A percentile compares a stretch with the other conserved stretches of the same genome.
These are phyloP conservation scores for Diaporthe sp. DNA, from an alignment of 2,329 filamentous ascomycete genomes.

Conservation along the genomic window DNA sequence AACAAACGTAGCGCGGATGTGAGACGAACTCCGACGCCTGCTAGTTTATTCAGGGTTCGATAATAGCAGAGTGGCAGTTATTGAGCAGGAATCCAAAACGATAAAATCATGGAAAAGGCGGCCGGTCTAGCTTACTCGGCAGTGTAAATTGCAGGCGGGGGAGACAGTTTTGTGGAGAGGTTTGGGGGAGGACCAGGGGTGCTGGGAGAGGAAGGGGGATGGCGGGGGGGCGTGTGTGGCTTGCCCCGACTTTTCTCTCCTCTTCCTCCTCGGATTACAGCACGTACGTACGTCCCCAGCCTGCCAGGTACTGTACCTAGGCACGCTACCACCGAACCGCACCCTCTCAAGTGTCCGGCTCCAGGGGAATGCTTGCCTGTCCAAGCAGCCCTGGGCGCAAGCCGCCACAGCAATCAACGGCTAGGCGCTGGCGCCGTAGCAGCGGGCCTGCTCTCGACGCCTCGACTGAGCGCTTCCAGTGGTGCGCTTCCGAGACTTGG, in stretches of 20 bases:
- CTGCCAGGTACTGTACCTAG: background rate
- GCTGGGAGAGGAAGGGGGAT: background rate
- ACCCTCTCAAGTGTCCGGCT: constrained; percentile 10
- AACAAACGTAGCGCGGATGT: constrained; percentile 7
- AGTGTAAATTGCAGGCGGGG: constrained; percentile 21
- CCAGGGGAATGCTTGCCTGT: constrained; percentile 29
- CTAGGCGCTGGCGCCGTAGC: constrained; percentile 18
- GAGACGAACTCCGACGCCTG: constrained; percentile 28
- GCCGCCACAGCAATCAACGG: constrained; percentile 25
- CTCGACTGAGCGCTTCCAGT: constrained; percentile 20
- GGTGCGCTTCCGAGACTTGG: constrained; percentile 14
- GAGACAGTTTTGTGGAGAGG: background rate
- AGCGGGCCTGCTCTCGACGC: background rate
- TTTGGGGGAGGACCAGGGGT: background rate
- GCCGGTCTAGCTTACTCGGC: constrained; percentile 3
- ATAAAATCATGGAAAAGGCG: background rate
- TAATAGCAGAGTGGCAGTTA: background rate
- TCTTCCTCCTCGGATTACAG: background rate
- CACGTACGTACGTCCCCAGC: no score
- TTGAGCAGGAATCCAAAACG: background rate
- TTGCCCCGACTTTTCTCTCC: background rate
- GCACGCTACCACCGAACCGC: constrained; percentile 8
- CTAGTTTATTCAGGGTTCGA: constrained; percentile 5
- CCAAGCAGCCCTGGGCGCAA: background rate
- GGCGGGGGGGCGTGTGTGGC: constrained; percentile 6